Evolutionary conservation across 805 yeast species (phyloP), one percentile per base, ranked within the genome.

Genomic region (Candida krabiensis): DNA sequence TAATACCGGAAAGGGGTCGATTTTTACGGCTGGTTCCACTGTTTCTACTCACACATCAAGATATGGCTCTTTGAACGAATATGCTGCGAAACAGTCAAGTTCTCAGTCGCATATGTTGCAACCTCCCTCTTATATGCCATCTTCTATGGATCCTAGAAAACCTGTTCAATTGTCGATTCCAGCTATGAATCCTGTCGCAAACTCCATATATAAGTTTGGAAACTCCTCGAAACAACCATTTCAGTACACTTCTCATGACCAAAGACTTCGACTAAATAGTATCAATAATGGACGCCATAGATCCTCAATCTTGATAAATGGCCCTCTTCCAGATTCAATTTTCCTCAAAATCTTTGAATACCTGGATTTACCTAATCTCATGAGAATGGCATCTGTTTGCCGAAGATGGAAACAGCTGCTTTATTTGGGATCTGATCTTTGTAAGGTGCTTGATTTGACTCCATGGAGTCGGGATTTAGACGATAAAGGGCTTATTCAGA

Each of bases 361-460:
- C 40, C 56, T 83, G 30, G 67, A 74, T 7, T 63, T 85, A 19
- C 80, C 79, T 1, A 74, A 71, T n/a, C 60, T 81, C 40, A 78
- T 83, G 84, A 74, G 70, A 49, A 48, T 78, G 44, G 65, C 83
- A 38, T 49, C 70, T 4, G 80, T 83, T 26, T 77, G 84, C 56
- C 66, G 74, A 42, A 71, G 82, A 47, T 85, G 91, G 90, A 69
- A 82, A 49, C 85, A 80, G 46, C 59, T 85, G 24, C 59, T 83
- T 13, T 73, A 73, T 41, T 70, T 75, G 22, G 78, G 85, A 0
- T 75, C 79, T 1, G 70, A 67, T 14, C 64, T 83, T 24, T 75
- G 73, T 49, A 67, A 65, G 15, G 57, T 29, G 0, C 64, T 85
- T 33, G 86, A 83, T 51, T 63, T 85, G 43, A 70, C 73, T 0